phyloP scores from a whole-genome alignment of 495 filamentous ascomycete species.

The Lasiosphaeriaceae sp. region DNA sequence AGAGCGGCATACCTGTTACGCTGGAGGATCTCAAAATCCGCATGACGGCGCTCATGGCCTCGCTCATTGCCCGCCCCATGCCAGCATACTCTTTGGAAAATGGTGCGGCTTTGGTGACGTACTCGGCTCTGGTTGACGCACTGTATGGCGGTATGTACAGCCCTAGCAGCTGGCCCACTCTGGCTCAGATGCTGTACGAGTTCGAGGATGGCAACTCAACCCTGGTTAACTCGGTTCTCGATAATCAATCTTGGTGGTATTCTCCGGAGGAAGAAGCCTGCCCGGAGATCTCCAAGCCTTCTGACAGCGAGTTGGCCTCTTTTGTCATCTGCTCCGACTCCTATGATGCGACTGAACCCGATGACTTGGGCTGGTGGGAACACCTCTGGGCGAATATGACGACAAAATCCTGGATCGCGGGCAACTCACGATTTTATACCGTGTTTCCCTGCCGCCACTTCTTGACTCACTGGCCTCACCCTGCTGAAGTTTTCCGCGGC shows the following conservation, averaged over 20 bases:
- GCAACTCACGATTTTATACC: conserved; percentile 39
- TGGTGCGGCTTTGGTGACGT: conserved; percentile 41
- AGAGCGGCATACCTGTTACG: conserved; percentile 26
- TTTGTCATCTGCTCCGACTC: conserved; percentile 43
- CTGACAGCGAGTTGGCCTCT: conserved; percentile 31
- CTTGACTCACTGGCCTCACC: conserved; percentile 37
- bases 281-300: conserved; percentile 19
- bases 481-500: conserved; percentile 42
- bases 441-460: conserved; percentile 44
- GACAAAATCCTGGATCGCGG: conserved; percentile 38
- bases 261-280: conserved; percentile 29
- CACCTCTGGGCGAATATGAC: conserved; percentile 44
- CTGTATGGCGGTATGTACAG: conserved; percentile 42
- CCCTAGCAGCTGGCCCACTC: conserved; percentile 34
- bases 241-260: conserved; percentile 33
- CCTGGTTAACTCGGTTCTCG: conserved; percentile 29
- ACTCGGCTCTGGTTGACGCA: conserved; percentile 32
- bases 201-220: conserved; percentile 42
- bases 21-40: conserved; percentile 29
- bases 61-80: conserved; percentile 32
- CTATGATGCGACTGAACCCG: conserved; percentile 38
- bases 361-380: conserved; percentile 40
- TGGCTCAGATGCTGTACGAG: conserved; percentile 37
- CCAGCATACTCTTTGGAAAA: conserved; percentile 29
- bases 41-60: conserved; percentile 32